Base-by-base conservation (phyloP, 192 early-diverging fungal species). In the Coemansia sp. region DNA sequence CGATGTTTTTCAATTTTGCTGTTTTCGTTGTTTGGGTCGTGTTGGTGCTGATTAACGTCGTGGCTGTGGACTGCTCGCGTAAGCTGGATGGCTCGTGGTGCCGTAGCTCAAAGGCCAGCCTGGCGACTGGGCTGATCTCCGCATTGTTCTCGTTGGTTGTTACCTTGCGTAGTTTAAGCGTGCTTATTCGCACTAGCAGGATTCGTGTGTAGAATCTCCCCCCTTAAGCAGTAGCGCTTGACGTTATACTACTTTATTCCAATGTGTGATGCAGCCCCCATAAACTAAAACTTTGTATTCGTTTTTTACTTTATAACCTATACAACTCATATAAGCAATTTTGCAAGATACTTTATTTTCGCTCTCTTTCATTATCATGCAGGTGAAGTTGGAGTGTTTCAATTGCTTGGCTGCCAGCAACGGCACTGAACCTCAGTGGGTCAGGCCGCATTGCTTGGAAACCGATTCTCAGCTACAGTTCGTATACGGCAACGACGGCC, bases 31-130 rank as follows among this genome's bases (percentile, higher is more conserved):
- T 42, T 12, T 76, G 72, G 72, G 64, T 76, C 15, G 51, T 76
- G 2, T 16, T 76, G 39, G 65, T 76, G 12, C 62, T 76, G 17
- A 65, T 76, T 50, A 69, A 64, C 41, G 51, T 76, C 31, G 39
- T 76, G n/a, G 65, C 50, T 1, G 62, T 69, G 4, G 72, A 76
- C n/a, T 76, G 72, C 38, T 76, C 72, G 5, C 48, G 38, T 10
- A 60, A 47, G 42, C 38, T 15, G 3, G 66, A 69, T 10, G 66
- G 72, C 18, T 8, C 48, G 17, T 76, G 72, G 72, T 76, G 72
- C 58, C 14, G 32, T 11, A 58, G 66, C 40, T 40, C 55, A 26
- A 76, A 69, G 40, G 40, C 46, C 2, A 60, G 62, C 7, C 37
- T 63, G 72, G 72, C 72, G 11, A 68, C 62, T 0, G 72, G 52